Evolutionary conservation across 805 yeast species (phyloP).

Genomic region (Candida verbasci): DNA sequence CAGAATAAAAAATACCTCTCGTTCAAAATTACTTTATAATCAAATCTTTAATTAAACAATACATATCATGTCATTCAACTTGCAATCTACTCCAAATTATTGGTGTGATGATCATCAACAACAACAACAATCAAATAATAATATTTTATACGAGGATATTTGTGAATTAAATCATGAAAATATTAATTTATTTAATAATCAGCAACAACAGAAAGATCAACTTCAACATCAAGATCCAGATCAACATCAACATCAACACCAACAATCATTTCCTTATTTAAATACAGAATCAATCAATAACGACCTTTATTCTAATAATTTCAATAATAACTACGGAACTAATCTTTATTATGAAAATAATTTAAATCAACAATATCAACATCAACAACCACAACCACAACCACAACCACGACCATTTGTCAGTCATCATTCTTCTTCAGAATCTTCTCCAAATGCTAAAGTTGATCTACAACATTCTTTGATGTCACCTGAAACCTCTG

Average conservation of each 20-base stretch:
- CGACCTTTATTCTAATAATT: not conserved
- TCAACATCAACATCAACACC: too few relatives aligned
- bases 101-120: conserved; percentile 3
- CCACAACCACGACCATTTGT: not conserved
- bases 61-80: conserved; percentile 5
- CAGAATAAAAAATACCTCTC: too few relatives aligned
- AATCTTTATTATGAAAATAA: not conserved
- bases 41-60: too few relatives aligned
- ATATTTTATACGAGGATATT: conserved; percentile 2
- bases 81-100: conserved; percentile 2
- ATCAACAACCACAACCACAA: not conserved
- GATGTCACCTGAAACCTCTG: conserved; percentile 9
- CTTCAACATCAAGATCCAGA: not conserved
- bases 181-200: conserved; percentile 8
- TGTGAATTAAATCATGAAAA: conserved; percentile 13
- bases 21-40: too few relatives aligned
- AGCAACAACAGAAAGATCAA: conserved; percentile 1
- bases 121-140: not conserved
- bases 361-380: not conserved
- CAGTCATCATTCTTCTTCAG: not conserved
- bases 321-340: not conserved
- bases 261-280: not conserved
- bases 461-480: conserved; percentile 1
- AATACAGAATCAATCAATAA: not conserved
- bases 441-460: conserved; percentile 7